Conservation (phyloP, 768 basidiomycete species). For the Tephrocybe sp. region DNA sequence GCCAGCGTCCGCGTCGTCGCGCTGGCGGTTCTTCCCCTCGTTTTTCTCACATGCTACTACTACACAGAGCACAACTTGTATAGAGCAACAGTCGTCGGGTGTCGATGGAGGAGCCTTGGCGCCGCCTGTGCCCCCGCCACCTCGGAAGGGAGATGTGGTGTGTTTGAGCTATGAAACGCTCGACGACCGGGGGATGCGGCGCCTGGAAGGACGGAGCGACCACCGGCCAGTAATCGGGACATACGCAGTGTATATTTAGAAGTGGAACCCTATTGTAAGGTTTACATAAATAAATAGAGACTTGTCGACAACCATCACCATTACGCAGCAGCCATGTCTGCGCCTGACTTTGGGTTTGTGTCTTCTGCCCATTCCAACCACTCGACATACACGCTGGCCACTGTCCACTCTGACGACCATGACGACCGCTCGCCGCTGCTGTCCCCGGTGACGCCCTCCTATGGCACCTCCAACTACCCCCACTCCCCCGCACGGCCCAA, state of each 20-base stretch:
- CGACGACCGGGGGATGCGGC: slow-evolving; percentile 72
- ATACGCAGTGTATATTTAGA: slow-evolving; percentile 62
- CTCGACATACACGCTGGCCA: slow-evolving; percentile 64
- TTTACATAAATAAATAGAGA: too few relatives aligned
- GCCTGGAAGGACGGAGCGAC: slow-evolving; percentile 77
- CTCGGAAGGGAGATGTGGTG: slow-evolving; percentile 65
- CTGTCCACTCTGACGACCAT: slow-evolving; percentile 40
- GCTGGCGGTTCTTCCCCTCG: slow-evolving; percentile 54
- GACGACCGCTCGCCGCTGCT: slow-evolving; percentile 43
- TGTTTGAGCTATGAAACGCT: slow-evolving; percentile 74
- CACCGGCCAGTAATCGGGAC: slow-evolving; percentile 85
- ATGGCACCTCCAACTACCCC: slow-evolving; percentile 50
- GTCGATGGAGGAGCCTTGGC: too few relatives aligned
- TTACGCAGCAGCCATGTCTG: slow-evolving; percentile 15
- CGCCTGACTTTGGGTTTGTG: too few relatives aligned
- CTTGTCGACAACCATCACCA: neutral
- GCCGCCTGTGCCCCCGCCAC: slow-evolving; percentile 23
- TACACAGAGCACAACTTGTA: slow-evolving; percentile 18
- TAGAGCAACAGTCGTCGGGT: too few relatives aligned
- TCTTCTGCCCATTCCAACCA: slow-evolving; percentile 21
- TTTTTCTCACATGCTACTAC: slow-evolving; percentile 39
- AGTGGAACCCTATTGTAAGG: slow-evolving; percentile 19
- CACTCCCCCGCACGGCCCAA: slow-evolving; percentile 40
- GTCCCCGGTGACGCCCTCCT: slow-evolving; percentile 43
- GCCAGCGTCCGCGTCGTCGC: slow-evolving; percentile 19